Evolutionary conservation across 2,329 filamentous ascomycete genomes (phyloP), one percentile per base, ranked within the genome.

Genomic region (Rhexocercosporidium sp.): DNA sequence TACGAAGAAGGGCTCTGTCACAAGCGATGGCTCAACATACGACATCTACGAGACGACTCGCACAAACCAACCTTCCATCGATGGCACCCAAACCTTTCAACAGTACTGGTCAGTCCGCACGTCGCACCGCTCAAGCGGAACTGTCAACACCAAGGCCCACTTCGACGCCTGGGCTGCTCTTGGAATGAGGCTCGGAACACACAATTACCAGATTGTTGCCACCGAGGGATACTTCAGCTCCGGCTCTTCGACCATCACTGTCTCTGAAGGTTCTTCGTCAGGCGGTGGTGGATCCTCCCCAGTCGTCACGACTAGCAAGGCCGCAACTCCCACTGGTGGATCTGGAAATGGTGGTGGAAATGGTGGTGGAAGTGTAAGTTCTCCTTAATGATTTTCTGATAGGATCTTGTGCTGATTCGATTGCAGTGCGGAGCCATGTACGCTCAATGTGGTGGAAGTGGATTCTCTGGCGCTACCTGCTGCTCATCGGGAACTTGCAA

Each of bases 51-150:
- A 74, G 14, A 77, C 79, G 64, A 80, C 81, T 71, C 67, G 70
- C 56, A 70, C 71, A 65, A 80, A 81, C 70, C 69, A 66, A 22
- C 62, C 68, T 27, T 66, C 81, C 87, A 85, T 79, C 84, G 82
- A 18, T 71, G 84, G 84, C 39, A 85, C 81, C 41, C 68, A 72
- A 54, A 85, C 82, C 66, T 85, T 86, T 74, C 77, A 82, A 74
- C 84, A 86, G 78, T 86, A 81, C 77, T 85, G 82, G 82, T 83
- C 81, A n/a, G 81, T 86, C 25, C 81, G 84, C 66, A 76, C 78
- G 68, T 78, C 70, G 64, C 85, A 86, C 80, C 80, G 85, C 59
- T 78, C 79, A 29, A 78, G 80, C 62, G 86, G 85, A 1, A 83
- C 81, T 9, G 82, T 88, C 69, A 84, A 80, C 41, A 79, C 80